A percentile compares a stretch with the other conserved stretches of the same genome.
Conservation (phyloP, 2,329 filamentous ascomycete species). For the Sporothrix pallida region DNA sequence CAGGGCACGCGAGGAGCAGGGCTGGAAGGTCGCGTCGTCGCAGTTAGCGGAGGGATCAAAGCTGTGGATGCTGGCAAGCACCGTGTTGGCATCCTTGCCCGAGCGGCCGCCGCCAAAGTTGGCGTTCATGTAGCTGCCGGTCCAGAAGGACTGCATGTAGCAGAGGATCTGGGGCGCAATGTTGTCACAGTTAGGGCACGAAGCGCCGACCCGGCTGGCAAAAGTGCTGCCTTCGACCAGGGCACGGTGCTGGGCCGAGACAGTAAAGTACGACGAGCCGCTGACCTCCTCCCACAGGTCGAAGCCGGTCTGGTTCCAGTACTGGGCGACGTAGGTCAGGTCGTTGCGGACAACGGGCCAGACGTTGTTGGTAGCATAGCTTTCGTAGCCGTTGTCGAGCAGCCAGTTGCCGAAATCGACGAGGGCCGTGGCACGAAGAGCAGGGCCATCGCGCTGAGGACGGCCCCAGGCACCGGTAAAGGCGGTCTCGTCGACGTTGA, state of each 20-base stretch:
- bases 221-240: slow-evolving; percentile 70
- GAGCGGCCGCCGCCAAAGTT: slow-evolving; percentile 64
- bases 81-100: slow-evolving; percentile 74
- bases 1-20: slow-evolving; percentile 71
- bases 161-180: slow-evolving; percentile 75
- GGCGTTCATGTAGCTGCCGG: slow-evolving; percentile 66
- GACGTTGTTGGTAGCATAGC: slow-evolving; percentile 60
- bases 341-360: slow-evolving; percentile 82
- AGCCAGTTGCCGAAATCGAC: slow-evolving; percentile 76
- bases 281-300: slow-evolving; percentile 85
- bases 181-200: slow-evolving; percentile 62
- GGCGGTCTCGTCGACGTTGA: slow-evolving; percentile 65
- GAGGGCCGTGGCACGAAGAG: slow-evolving; percentile 75
- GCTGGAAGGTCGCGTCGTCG: slow-evolving; percentile 76
- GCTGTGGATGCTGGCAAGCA: slow-evolving; percentile 69
- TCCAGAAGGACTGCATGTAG: slow-evolving; percentile 78
- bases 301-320: slow-evolving; percentile 71
- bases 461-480: slow-evolving; percentile 75
- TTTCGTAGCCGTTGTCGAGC: slow-evolving; percentile 63
- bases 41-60: slow-evolving; percentile 72
- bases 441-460: slow-evolving; percentile 79
- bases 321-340: slow-evolving; percentile 74
- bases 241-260: slow-evolving; percentile 71
- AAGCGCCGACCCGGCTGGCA: slow-evolving; percentile 66
- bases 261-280: slow-evolving; percentile 80